Evolutionary conservation across 257 asterid genomes (phyloP).

Genomic region (Gardenia jasminoides): DNA sequence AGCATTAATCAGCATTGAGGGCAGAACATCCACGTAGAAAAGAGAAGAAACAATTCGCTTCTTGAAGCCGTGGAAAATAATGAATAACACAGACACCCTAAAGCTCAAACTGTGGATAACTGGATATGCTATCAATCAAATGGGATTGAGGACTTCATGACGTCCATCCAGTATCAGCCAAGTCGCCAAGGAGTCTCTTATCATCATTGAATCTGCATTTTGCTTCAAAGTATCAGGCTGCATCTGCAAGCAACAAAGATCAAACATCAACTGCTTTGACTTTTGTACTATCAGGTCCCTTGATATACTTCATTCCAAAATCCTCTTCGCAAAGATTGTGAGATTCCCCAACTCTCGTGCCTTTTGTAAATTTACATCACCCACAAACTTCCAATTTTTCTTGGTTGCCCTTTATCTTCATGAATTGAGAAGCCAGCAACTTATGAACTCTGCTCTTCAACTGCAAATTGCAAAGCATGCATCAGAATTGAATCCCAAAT

Average conservation of each 20-base stretch:
- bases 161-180: neutral
- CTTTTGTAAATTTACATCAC: neutral
- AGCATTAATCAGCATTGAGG: neutral
- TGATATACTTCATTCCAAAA: neutral
- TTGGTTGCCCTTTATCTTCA: slow-evolving; percentile 40
- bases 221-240: neutral
- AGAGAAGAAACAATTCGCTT: neutral
- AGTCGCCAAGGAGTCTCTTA: neutral
- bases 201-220: neutral
- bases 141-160: neutral
- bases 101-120: neutral
- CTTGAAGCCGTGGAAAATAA: neutral
- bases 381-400: slow-evolving; percentile 29
- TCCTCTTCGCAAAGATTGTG: neutral
- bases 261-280: neutral
- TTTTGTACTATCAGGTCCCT: neutral
- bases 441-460: slow-evolving; percentile 69
- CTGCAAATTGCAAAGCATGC: slow-evolving; percentile 37
- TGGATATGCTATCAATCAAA: neutral
- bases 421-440: slow-evolving; percentile 62
- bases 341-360: slow-evolving; percentile 24
- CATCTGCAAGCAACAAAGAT: neutral
- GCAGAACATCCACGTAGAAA: neutral
- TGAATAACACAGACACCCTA: neutral
- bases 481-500: neutral